phyloP scores from a whole-genome alignment of 2,329 filamentous ascomycete species.

The Aspergillus quadricinctus region DNA sequence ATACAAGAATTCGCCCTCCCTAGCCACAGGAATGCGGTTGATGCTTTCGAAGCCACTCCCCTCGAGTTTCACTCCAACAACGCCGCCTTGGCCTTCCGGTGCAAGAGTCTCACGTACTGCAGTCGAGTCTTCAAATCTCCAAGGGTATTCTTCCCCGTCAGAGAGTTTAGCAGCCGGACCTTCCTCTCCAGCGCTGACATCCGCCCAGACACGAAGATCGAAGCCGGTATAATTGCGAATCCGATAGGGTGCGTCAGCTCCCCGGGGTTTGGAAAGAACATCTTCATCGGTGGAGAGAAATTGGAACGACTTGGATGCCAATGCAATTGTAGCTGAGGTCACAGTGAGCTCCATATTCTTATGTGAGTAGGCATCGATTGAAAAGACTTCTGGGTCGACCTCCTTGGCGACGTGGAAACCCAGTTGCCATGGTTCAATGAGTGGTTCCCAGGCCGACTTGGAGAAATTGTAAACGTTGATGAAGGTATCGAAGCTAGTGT shows the following conservation, averaged over 20 bases:
- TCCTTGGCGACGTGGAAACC: slow-evolving; percentile 83
- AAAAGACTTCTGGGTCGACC: slow-evolving; percentile 67
- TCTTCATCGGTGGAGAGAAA: slow-evolving; percentile 88
- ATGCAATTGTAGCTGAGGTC: slow-evolving; percentile 87
- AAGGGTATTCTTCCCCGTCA: slow-evolving; percentile 87
- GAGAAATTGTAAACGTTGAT: slow-evolving; percentile 98
- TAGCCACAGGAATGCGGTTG: slow-evolving; percentile 80
- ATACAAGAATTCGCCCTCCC: slow-evolving; percentile 92
- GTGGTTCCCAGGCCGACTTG: slow-evolving; percentile 95
- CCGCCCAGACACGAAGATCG: slow-evolving; percentile 77
- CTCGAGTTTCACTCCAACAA: slow-evolving; percentile 79
- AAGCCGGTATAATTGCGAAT: slow-evolving; percentile 97
- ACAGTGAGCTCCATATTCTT: slow-evolving; percentile 89
- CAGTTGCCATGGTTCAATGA: slow-evolving; percentile 95
- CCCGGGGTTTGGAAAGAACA: slow-evolving; percentile 86
- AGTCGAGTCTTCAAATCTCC: slow-evolving; percentile 95
- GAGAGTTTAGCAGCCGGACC: slow-evolving; percentile 67
- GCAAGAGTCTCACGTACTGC: slow-evolving; percentile 92
- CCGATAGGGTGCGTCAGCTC: slow-evolving; percentile 85
- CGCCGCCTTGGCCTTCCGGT: slow-evolving; percentile 72
- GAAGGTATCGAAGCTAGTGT: slow-evolving; percentile 88
- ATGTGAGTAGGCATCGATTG: slow-evolving; percentile 80
- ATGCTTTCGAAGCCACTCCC: slow-evolving; percentile 91
- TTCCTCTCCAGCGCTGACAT: slow-evolving; percentile 64
- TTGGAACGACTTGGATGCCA: slow-evolving; percentile 87